phyloP scores from a whole-genome alignment of 139 green algal genomes.

The Volvox africanus region DNA sequence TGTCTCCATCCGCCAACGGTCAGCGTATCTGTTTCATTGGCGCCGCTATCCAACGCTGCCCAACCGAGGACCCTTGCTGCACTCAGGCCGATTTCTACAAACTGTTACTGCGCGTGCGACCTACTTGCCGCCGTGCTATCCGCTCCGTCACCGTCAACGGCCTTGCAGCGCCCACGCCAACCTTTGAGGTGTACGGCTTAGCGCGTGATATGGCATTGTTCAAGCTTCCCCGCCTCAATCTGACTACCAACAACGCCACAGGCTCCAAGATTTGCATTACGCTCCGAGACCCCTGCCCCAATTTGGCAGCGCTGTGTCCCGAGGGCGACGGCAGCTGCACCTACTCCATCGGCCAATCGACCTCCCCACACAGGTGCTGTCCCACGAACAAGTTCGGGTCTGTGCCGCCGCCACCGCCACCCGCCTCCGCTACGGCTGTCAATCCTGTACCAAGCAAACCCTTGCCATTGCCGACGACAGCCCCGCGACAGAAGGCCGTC shows the following conservation, averaged over 20 bases:
- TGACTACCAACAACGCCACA: not conserved
- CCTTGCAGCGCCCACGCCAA: not conserved
- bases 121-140: conserved; percentile 36
- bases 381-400: conserved; percentile 25
- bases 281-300: conserved; percentile 44
- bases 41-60: conserved; percentile 24
- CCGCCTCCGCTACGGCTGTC: not conserved
- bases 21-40: conserved; percentile 43
- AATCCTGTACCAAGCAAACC: not conserved
- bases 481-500: too few relatives aligned
- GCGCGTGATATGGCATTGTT: conserved; percentile 13
- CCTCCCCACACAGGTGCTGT: conserved; percentile 26
- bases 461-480: too few relatives aligned
- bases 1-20: conserved; percentile 33
- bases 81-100: conserved; percentile 33
- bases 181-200: conserved; percentile 25
- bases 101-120: conserved; percentile 24
- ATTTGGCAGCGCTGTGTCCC: conserved; percentile 30
- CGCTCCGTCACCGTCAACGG: conserved; percentile 43
- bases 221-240: conserved; percentile 39
- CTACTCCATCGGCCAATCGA: conserved; percentile 20
- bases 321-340: conserved; percentile 44
- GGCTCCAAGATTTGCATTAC: conserved; percentile 49
- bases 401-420: not conserved
- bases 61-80: conserved; percentile 12